Base-by-base conservation (phyloP, 1,284 basidiomycete genomes). In the Trichosporon sp. region DNA sequence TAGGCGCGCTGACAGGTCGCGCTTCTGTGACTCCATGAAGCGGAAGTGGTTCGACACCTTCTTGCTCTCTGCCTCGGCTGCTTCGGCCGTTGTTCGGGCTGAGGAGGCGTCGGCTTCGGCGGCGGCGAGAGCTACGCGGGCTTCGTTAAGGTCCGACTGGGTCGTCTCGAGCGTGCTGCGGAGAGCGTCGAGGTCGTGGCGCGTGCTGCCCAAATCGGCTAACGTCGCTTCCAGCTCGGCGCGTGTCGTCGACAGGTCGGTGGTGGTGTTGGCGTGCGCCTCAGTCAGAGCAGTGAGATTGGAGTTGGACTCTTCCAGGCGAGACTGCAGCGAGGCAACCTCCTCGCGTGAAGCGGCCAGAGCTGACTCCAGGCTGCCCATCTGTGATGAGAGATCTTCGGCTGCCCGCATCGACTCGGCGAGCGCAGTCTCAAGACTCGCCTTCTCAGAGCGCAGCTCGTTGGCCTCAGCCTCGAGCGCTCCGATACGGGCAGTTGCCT, bases 381-480 rank as follows among this genome's bases (percentile, higher is more conserved):
- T 44, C 21, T 60, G 27, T 23, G 29, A 46, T 2, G 37, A 56
- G 7, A 58, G 54, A 4, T 29, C 33, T 13, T 60, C 59, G 14
- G 32, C 19, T 6, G 29, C 25, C 59, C 36, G 49, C 19, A 19
- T 56, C 14, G 44, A 19, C 11, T 60, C 57, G 23, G 58, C 33
- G n/a, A 60, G 44, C 10, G 52, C 44, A n/a, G n/a, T 13, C 59
- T 64, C 59, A 4, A 64, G 19, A 13, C 63, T 54, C 31, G 32
- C 14, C 13, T 37, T 56, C 19, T 97, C 44, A 92, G 96, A 49
- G 92, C 94, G 57, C 95, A 84, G 76, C 8, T 14, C 33, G 9
- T 56, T 32, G 21, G 25, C 31, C 8, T 19, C 32, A 14, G 34
- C 16, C 36, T 33, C 58, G 29, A 46, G 31, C 2, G 59, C 31